phyloP scores from a whole-genome alignment of 1,284 basidiomycete genomes.

The Irpex sp. region DNA sequence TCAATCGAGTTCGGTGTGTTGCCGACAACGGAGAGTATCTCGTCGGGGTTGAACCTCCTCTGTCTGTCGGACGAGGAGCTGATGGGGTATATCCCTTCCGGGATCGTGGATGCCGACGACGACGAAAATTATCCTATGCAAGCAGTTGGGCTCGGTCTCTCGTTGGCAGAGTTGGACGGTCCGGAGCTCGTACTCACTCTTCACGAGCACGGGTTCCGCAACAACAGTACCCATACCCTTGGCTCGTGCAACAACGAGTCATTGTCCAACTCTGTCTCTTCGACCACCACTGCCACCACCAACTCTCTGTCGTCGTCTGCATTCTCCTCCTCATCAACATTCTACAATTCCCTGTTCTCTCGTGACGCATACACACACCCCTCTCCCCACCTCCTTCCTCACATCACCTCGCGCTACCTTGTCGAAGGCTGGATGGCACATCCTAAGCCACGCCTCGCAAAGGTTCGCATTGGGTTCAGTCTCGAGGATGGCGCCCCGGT shows the following conservation, averaged over 20 bases:
- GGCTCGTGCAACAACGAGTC: neutral
- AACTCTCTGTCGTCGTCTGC: neutral
- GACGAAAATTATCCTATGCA: neutral
- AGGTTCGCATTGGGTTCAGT: neutral
- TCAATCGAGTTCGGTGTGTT: neutral
- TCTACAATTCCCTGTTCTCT: neutral
- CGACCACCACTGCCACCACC: neutral
- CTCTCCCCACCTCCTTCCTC: neutral
- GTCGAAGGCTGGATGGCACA: neutral
- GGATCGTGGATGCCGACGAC: neutral
- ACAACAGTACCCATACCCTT: neutral
- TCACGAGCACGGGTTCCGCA: neutral
- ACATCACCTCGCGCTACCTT: neutral
- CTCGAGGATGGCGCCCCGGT: neutral
- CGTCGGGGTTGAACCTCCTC: neutral
- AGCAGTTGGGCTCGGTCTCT: neutral
- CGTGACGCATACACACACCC: neutral
- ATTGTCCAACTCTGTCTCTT: neutral
- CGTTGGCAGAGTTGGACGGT: neutral
- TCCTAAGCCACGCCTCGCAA: neutral
- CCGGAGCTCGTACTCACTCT: neutral
- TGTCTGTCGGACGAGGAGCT: neutral
- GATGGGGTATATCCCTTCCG: neutral
- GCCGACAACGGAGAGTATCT: neutral
- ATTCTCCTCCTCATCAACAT: neutral